Percentiles rank a stretch among this genome's conserved stretches.
These are phyloP conservation scores for Linaria vulgaris DNA, from an alignment of 257 asterid species.

Conservation along the genomic window DNA sequence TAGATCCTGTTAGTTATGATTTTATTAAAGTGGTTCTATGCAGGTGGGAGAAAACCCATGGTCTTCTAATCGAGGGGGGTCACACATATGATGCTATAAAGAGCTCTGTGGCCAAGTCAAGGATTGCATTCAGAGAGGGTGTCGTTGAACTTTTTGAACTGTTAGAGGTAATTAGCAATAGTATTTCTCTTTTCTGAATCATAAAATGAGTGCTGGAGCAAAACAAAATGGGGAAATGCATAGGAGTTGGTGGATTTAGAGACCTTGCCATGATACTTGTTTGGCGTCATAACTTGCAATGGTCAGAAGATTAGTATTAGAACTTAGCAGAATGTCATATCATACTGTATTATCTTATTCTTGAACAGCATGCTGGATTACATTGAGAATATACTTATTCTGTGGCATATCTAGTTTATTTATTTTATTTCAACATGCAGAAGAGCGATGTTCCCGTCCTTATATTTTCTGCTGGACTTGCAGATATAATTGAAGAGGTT, in stretches of 20 bases:
- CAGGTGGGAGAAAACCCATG: slow-evolving; percentile 96
- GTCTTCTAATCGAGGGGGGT: slow-evolving; percentile 90
- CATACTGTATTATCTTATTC: not conserved
- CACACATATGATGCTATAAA: slow-evolving; percentile 60
- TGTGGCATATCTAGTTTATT: slow-evolving; percentile 21
- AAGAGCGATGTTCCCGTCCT: slow-evolving; percentile 76
- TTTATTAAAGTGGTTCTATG: slow-evolving; percentile 31
- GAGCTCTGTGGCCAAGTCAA: slow-evolving; percentile 71
- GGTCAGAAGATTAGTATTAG: no score
- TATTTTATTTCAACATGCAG: slow-evolving; percentile 44
- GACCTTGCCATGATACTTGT: not conserved
- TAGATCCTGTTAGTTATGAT: slow-evolving; percentile 6
- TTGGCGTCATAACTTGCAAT: not conserved
- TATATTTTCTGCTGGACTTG: slow-evolving; percentile 94
- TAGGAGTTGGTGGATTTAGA: slow-evolving; percentile 5
- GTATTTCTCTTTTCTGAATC: slow-evolving; percentile 19
- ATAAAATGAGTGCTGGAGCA: slow-evolving; percentile 24
- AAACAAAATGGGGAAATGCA: not conserved
- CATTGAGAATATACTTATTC: slow-evolving; percentile 13
- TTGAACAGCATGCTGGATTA: not conserved
- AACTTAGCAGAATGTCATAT: not conserved
- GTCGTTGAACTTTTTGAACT: slow-evolving; percentile 83
- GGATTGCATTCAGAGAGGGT: slow-evolving; percentile 78
- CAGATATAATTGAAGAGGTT: slow-evolving; percentile 96
- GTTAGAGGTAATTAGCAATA: slow-evolving; percentile 60